Conservation (phyloP, 495 filamentous ascomycete genomes). For the Immersiella caudata region DNA sequence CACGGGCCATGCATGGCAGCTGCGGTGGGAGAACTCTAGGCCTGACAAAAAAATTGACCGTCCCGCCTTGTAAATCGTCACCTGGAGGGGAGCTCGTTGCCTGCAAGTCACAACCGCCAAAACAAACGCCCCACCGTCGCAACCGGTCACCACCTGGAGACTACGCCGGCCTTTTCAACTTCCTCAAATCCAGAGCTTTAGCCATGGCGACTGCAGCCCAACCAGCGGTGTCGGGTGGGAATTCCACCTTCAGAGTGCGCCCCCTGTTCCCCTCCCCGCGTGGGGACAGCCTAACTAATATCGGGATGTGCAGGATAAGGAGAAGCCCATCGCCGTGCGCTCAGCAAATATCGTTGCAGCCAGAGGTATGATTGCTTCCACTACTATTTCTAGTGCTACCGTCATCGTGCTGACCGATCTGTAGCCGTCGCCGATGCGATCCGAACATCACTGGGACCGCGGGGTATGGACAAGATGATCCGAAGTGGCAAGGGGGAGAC, state of each 20-base stretch:
- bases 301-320: conserved; percentile 72
- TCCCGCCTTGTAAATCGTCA: conserved; percentile 33
- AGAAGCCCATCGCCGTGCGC: conserved; percentile 96
- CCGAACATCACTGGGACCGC: conserved; percentile 66
- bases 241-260: conserved; percentile 79
- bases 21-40: conserved; percentile 34
- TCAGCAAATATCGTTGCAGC: conserved; percentile 95
- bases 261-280: neutral
- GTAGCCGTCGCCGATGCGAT: conserved; percentile 95
- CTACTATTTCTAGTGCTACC: neutral
- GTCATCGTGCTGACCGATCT: neutral
- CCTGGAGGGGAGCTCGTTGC: conserved; percentile 32
- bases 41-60: conserved; percentile 39
- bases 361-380: conserved; percentile 65
- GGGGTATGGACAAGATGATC: conserved; percentile 98
- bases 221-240: conserved; percentile 58
- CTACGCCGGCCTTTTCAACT: conserved; percentile 13
- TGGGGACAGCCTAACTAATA: conserved; percentile 44
- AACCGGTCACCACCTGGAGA: conserved; percentile 24
- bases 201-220: conserved; percentile 68
- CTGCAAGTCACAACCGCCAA: conserved; percentile 29
- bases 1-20: conserved; percentile 17
- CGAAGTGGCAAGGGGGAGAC: conserved; percentile 94
- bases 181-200: conserved; percentile 29
- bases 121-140: conserved; percentile 18